Evolutionary conservation across 805 yeast genomes (phyloP).

Genomic region (Saccharomycopsis oosterbeekiorum): DNA sequence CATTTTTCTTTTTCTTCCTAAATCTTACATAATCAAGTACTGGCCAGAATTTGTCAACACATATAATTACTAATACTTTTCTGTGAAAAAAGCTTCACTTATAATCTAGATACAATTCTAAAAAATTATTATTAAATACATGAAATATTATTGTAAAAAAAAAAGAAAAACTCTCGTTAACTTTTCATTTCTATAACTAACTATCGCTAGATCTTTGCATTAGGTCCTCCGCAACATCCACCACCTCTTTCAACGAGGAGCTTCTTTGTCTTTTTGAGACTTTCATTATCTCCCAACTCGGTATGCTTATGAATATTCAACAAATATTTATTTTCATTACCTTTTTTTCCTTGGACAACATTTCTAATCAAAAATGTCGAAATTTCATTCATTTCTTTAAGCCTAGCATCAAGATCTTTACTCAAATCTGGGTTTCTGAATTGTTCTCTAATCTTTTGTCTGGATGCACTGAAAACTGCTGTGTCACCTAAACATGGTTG

Average conservation of each 20-base stretch:
- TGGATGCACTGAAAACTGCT: constrained; percentile 46
- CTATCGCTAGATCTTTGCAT: constrained; percentile 7
- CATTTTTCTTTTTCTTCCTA: no score
- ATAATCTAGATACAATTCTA: no score
- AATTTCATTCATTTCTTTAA: constrained; percentile 57
- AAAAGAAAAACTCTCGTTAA: no score
- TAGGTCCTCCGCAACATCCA: constrained; percentile 45
- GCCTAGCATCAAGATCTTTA: constrained; percentile 38
- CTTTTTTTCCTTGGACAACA: constrained; percentile 74
- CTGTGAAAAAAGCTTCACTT: no score
- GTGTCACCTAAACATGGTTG: constrained; percentile 25
- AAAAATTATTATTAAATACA: no score
- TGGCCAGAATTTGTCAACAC: no score
- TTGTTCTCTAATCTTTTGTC: constrained; percentile 48
- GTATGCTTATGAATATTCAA: constrained; percentile 72
- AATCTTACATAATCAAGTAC: no score
- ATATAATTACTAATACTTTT: no score
- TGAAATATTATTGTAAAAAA: no score
- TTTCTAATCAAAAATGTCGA: constrained; percentile 58
- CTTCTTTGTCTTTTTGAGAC: constrained; percentile 44
- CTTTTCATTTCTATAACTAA: background rate
- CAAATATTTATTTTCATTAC: constrained; percentile 28
- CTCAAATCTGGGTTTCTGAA: constrained; percentile 40
- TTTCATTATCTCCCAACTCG: constrained; percentile 87
- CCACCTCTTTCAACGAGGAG: constrained; percentile 41